phyloP scores from a whole-genome alignment of 2,329 filamentous ascomycete genomes.

The Microdochium paspali region DNA sequence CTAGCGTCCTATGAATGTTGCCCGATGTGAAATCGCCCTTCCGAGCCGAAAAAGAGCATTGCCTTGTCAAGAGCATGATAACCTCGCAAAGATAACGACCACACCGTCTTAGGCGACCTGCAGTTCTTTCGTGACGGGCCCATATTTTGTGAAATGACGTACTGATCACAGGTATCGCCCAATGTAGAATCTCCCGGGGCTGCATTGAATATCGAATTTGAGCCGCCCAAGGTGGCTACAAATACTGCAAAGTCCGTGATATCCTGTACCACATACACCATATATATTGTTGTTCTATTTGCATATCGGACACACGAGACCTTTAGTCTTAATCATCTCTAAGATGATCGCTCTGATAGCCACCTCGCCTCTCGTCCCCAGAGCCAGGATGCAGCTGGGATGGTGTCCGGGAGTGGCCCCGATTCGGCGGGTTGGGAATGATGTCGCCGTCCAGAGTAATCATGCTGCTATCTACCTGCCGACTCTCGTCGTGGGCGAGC shows the following conservation, averaged over 20 bases:
- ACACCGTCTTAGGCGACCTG: no score
- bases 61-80: no score
- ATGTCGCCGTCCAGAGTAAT: conserved; percentile 30
- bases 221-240: no score
- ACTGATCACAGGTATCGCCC: no score
- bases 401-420: conserved; percentile 1
- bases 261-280: conserved; percentile 4
- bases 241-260: conserved; percentile 3
- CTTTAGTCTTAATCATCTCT: background rate
- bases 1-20: no score
- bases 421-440: conserved; percentile 21
- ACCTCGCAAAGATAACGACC: no score
- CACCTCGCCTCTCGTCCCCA: background rate
- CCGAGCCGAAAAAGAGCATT: no score
- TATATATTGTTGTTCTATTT: conserved; percentile 5
- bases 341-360: background rate
- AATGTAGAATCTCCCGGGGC: no score
- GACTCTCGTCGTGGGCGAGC: conserved; percentile 22
- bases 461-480: conserved; percentile 25
- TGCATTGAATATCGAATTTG: no score
- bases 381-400: background rate
- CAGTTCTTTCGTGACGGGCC: no score
- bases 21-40: no score
- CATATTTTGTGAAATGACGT: no score
- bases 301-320: conserved; percentile 6